A percentile compares a stretch with the other conserved stretches of the same genome.
phyloP scores from a whole-genome alignment of 257 asterid species.

The Petrea volubilis region DNA sequence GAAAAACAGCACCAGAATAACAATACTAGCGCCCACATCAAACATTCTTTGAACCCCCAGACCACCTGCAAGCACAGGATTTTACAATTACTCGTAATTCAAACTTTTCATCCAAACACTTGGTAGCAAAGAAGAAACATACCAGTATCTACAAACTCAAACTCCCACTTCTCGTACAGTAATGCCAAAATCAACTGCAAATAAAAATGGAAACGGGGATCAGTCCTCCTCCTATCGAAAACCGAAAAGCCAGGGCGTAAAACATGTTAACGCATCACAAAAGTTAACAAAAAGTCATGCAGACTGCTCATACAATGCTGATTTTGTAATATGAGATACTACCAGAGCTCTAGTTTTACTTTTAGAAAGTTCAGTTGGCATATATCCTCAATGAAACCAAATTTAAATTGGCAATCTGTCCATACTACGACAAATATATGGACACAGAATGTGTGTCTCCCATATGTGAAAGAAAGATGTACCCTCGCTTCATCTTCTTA shows the following conservation, averaged over 20 bases:
- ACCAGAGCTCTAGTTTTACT: neutral
- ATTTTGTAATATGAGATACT: neutral
- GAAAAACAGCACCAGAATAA: constrained; percentile 27
- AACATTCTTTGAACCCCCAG: constrained; percentile 51
- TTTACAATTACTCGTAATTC: neutral
- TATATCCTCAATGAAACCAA: no score
- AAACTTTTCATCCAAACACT: neutral
- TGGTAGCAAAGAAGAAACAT: neutral
- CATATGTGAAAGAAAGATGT: neutral
- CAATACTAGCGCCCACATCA: constrained; percentile 39
- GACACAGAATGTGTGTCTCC: no score
- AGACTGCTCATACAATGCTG: neutral
- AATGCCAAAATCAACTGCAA: constrained; percentile 54
- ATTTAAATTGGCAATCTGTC: no score
- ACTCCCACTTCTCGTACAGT: constrained; percentile 41
- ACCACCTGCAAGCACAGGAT: constrained; percentile 37
- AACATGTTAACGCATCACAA: neutral
- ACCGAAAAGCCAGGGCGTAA: neutral
- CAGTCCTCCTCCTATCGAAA: neutral
- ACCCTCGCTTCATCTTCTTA: neutral
- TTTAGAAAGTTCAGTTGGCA: no score
- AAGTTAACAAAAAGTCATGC: neutral
- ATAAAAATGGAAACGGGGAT: neutral
- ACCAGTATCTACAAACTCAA: constrained; percentile 60
- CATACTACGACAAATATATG: no score